These are phyloP conservation scores for Viridothelium virens DNA, from an alignment of 495 filamentous ascomycete species.

Conservation along the genomic window DNA sequence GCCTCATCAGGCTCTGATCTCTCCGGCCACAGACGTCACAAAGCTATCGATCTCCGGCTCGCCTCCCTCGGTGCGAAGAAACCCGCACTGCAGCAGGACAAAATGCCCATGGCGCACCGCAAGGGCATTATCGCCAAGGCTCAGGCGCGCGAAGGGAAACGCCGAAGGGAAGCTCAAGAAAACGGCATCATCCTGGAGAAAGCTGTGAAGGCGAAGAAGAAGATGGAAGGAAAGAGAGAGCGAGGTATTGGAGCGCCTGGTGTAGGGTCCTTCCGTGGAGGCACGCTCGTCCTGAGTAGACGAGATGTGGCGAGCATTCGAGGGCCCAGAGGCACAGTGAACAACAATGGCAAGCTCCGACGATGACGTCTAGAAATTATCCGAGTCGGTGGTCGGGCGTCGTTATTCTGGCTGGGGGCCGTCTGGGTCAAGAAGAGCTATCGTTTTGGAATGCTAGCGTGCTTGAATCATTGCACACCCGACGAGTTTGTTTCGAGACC, in stretches of 20 bases:
- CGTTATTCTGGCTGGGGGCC: too few relatives aligned
- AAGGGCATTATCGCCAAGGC: conserved; percentile 68
- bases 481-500: background rate
- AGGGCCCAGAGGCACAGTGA: conserved; percentile 27
- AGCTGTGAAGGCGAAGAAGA: conserved; percentile 41
- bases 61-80: conserved; percentile 69
- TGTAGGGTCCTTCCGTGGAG: conserved; percentile 72
- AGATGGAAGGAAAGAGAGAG: conserved; percentile 44
- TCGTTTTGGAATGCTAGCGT: too few relatives aligned
- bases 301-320: conserved; percentile 66
- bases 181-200: conserved; percentile 87
- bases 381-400: too few relatives aligned
- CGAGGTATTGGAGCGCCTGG: conserved; percentile 64
- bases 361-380: background rate
- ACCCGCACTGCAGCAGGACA: conserved; percentile 63
- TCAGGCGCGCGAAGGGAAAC: conserved; percentile 54
- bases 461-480: background rate
- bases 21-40: conserved; percentile 49
- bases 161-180: conserved; percentile 72
- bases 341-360: conserved; percentile 14
- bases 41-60: conserved; percentile 74
- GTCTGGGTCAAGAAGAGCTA: too few relatives aligned
- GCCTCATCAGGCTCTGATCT: conserved; percentile 41
- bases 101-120: conserved; percentile 75
- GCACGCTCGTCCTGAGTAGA: conserved; percentile 70